phyloP scores from a whole-genome alignment of 495 filamentous ascomycete genomes.

The Podospora fimiseda region DNA sequence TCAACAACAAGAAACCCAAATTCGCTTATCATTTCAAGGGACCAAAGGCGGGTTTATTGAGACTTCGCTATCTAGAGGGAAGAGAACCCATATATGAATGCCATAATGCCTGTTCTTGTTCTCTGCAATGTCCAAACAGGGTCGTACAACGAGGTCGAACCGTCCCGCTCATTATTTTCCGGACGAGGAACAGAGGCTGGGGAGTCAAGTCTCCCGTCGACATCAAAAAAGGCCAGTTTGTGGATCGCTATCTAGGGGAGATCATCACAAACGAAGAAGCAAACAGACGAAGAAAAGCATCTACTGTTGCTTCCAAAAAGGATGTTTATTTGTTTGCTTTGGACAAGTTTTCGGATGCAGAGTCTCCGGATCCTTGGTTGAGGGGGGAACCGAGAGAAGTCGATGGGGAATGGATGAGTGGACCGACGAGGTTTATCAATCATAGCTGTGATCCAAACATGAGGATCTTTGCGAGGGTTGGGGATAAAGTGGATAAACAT shows the following conservation, averaged over 20 bases:
- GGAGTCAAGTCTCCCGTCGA: constrained; percentile 65
- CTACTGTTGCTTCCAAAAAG: constrained; percentile 41
- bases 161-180: constrained; percentile 74
- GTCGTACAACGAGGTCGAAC: constrained; percentile 74
- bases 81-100: constrained; percentile 78
- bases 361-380: constrained; percentile 38
- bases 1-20: too few relatives aligned
- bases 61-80: constrained; percentile 42
- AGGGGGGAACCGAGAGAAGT: constrained; percentile 41
- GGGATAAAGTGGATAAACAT: constrained; percentile 63
- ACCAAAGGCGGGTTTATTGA: constrained; percentile 35
- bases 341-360: constrained; percentile 63
- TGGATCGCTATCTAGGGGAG: constrained; percentile 86
- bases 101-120: constrained; percentile 64
- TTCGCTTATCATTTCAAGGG: constrained; percentile 43
- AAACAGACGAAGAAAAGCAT: constrained; percentile 52
- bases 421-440: constrained; percentile 65
- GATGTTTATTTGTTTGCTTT: constrained; percentile 76
- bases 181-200: constrained; percentile 72
- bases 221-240: constrained; percentile 73
- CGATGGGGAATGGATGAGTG: constrained; percentile 50
- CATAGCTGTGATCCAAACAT: constrained; percentile 70
- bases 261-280: constrained; percentile 70
- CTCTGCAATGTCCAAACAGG: constrained; percentile 62
- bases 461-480: constrained; percentile 74